A percentile compares a stretch with the other conserved stretches of the same genome.
Evolutionary conservation across 495 filamentous ascomycete genomes (phyloP).

Genomic region (Aspergillus egyptiacus): DNA sequence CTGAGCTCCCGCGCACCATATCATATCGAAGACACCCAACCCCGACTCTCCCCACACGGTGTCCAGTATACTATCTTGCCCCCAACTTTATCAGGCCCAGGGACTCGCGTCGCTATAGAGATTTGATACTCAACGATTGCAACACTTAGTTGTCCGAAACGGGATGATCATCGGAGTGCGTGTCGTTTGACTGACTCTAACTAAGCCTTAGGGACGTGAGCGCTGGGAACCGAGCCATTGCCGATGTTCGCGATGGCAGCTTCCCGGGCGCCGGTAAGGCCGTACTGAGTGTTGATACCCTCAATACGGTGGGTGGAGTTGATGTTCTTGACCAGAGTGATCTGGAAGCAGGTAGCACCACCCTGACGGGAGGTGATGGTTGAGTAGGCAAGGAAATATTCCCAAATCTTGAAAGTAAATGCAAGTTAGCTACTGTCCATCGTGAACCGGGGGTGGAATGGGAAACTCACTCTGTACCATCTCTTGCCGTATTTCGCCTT

Average conservation of each 20-base stretch:
- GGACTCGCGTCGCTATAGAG: too few species aligned
- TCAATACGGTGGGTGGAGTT: constrained; percentile 94
- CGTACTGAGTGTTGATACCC: constrained; percentile 70
- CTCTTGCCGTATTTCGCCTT: constrained; percentile 89
- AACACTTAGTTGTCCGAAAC: not conserved
- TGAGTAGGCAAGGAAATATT: constrained; percentile 91
- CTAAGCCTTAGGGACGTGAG: constrained; percentile 34
- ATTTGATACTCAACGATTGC: not conserved
- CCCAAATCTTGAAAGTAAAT: constrained; percentile 72
- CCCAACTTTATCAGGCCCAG: too few species aligned
- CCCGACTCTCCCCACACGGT: not conserved
- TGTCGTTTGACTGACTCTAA: constrained; percentile 3
- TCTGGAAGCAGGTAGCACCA: constrained; percentile 91
- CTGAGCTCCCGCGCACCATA: too few species aligned
- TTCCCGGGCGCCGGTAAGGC: constrained; percentile 62
- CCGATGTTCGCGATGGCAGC: constrained; percentile 34
- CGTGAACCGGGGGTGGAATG: not conserved
- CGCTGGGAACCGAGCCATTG: constrained; percentile 36
- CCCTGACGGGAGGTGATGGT: constrained; percentile 94
- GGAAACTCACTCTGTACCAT: constrained; percentile 83
- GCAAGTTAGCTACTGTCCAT: constrained; percentile 5
- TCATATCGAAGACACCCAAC: too few species aligned
- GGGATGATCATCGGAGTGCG: not conserved
- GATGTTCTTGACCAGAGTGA: constrained; percentile 93
- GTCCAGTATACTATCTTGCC: too few species aligned